Evolutionary conservation across 192 early-diverging fungal species (phyloP).

Genomic region (Cladochytrium replicatum): DNA sequence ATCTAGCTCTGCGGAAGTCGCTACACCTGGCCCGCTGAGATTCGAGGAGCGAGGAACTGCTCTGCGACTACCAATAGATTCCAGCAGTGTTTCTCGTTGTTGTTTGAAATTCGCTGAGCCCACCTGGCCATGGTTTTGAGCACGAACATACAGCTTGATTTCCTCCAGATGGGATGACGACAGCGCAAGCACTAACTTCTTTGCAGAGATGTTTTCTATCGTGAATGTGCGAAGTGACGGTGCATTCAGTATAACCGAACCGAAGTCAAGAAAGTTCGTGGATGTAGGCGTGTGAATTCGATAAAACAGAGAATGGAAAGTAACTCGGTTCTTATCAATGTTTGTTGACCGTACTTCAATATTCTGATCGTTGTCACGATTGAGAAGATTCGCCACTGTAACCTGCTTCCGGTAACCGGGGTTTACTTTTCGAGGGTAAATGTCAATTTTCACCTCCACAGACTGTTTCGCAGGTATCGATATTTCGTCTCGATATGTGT

Average conservation of each 20-base stretch:
- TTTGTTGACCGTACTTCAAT: constrained; percentile 89
- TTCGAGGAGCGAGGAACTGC: too few species aligned
- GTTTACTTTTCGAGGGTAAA: constrained; percentile 96
- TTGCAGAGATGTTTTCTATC: constrained; percentile 73
- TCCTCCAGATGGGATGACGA: constrained; percentile 37
- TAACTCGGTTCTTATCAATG: constrained; percentile 93
- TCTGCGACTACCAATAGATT: constrained; percentile 36
- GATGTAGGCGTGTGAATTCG: constrained; percentile 74
- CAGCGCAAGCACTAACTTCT: constrained; percentile 32
- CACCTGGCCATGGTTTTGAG: constrained; percentile 14
- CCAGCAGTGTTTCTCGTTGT: constrained; percentile 34
- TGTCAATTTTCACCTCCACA: constrained; percentile 76
- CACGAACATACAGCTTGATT: constrained; percentile 27
- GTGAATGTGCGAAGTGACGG: constrained; percentile 65
- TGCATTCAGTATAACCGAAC: constrained; percentile 73
- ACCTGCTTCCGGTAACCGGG: constrained; percentile 95
- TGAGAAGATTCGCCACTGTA: constrained; percentile 81
- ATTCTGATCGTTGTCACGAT: constrained; percentile 79
- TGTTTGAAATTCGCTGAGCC: constrained; percentile 15
- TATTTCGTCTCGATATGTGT: constrained; percentile 60
- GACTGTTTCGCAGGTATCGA: constrained; percentile 68
- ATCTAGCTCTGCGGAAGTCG: too few species aligned
- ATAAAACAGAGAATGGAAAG: constrained; percentile 95
- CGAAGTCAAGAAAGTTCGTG: constrained; percentile 93
- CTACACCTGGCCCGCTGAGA: too few species aligned